Conservation (phyloP, 176 grass and related monocot species). For the Elymus sibiricus region DNA sequence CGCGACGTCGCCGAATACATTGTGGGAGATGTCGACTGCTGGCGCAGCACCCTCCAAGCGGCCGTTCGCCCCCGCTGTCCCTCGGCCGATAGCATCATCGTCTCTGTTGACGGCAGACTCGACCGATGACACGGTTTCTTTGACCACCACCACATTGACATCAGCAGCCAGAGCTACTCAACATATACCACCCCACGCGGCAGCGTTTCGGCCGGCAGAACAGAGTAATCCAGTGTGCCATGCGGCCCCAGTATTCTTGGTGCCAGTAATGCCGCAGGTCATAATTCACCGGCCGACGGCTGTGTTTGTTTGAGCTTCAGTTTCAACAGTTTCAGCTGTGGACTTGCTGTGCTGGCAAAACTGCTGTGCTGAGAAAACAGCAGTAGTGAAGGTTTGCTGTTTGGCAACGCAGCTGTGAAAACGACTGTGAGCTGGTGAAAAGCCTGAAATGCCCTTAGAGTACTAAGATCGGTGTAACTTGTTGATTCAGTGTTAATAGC, state of each 20-base stretch:
- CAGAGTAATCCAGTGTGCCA: background rate
- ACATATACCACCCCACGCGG: background rate
- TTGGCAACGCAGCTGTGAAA: too few relatives aligned
- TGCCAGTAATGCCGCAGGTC: background rate
- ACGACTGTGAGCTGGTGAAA: too few relatives aligned
- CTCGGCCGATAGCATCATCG: background rate
- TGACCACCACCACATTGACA: background rate
- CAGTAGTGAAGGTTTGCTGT: too few relatives aligned
- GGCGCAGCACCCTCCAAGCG: background rate
- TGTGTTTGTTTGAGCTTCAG: too few relatives aligned
- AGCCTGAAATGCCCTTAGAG: too few relatives aligned
- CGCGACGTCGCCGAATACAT: too few relatives aligned
- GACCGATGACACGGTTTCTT: background rate
- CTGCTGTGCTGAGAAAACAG: too few relatives aligned
- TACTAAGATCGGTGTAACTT: too few relatives aligned
- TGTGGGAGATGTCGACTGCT: background rate
- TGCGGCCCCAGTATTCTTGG: background rate
- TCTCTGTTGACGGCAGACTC: background rate
- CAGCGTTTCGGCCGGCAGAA: background rate
- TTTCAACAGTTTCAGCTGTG: too few relatives aligned
- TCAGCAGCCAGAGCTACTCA: background rate
- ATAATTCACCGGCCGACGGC: background rate
- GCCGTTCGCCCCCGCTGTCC: background rate
- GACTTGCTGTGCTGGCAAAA: too few relatives aligned
- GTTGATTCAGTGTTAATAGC: too few relatives aligned